Percentiles rank a stretch among this genome's conserved stretches.
Evolutionary conservation across 2,329 filamentous ascomycete genomes (phyloP).

Genomic region (Penicillium paneum): DNA sequence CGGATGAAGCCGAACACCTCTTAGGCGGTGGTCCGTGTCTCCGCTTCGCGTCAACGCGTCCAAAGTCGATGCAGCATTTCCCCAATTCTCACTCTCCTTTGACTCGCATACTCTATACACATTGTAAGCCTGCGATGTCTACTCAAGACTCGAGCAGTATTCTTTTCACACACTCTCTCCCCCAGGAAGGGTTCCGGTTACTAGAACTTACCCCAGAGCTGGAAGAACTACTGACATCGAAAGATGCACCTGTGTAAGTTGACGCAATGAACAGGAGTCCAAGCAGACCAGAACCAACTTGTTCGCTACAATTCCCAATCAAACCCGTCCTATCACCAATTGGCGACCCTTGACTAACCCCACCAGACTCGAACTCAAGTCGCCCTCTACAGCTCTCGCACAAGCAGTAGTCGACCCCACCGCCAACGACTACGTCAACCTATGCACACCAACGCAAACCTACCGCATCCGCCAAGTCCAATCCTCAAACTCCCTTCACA

Average conservation of each 20-base stretch:
- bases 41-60: conserved; percentile 17
- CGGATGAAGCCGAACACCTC: neutral
- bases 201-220: conserved; percentile 60
- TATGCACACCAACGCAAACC: conserved; percentile 57
- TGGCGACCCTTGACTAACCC: neutral
- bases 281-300: neutral
- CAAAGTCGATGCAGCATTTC: conserved; percentile 15
- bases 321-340: neutral
- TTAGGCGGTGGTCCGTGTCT: conserved; percentile 36
- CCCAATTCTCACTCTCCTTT: neutral
- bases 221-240: conserved; percentile 51
- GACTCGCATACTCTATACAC: neutral
- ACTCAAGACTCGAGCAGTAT: conserved; percentile 38
- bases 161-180: conserved; percentile 41
- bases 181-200: conserved; percentile 55
- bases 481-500: conserved; percentile 62
- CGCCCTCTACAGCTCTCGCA: conserved; percentile 28
- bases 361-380: conserved; percentile 45
- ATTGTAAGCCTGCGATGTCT: conserved; percentile 29
- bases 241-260: conserved; percentile 41
- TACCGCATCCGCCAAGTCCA: conserved; percentile 63
- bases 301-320: neutral
- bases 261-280: neutral
- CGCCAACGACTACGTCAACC: conserved; percentile 48
- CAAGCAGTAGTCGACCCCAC: conserved; percentile 29